A percentile compares a stretch with the other conserved stretches of the same genome.
These are phyloP conservation scores for Solanum tacnaense DNA, from an alignment of 257 asterid genomes.

Conservation along the genomic window DNA sequence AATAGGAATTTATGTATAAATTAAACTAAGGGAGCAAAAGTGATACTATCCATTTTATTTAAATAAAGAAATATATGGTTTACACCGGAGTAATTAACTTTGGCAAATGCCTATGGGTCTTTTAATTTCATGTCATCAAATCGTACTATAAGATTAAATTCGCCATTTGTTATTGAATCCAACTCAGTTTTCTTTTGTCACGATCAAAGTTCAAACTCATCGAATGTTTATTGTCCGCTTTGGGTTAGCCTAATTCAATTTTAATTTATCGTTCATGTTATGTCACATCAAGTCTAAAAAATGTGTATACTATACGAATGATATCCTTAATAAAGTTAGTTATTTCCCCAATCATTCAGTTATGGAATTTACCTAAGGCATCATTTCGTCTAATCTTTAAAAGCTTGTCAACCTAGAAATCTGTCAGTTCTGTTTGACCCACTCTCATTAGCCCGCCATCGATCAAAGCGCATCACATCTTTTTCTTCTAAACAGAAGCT, in stretches of 20 bases:
- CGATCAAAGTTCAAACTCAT: neutral
- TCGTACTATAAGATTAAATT: neutral
- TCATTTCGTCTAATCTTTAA: neutral
- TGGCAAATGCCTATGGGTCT: neutral
- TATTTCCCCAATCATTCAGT: neutral
- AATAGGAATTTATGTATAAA: neutral
- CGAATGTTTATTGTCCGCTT: neutral
- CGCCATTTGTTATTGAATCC: neutral
- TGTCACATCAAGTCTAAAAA: neutral
- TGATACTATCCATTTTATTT: neutral
- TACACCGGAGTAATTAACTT: neutral
- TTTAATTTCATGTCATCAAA: neutral
- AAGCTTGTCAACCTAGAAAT: neutral
- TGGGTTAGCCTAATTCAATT: neutral
- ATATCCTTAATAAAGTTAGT: neutral
- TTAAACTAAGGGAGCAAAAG: neutral
- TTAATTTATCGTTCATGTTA: accelerated
- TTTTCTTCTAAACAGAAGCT: neutral
- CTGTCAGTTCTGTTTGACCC: neutral
- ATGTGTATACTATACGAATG: neutral
- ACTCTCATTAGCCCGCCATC: neutral
- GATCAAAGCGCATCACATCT: neutral
- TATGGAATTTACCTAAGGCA: neutral
- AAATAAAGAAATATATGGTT: neutral
- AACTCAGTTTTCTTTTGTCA: neutral